These are phyloP conservation scores for Pseudogymnoascus verrucosus DNA, from an alignment of 2,329 filamentous ascomycete species.

Conservation along the genomic window DNA sequence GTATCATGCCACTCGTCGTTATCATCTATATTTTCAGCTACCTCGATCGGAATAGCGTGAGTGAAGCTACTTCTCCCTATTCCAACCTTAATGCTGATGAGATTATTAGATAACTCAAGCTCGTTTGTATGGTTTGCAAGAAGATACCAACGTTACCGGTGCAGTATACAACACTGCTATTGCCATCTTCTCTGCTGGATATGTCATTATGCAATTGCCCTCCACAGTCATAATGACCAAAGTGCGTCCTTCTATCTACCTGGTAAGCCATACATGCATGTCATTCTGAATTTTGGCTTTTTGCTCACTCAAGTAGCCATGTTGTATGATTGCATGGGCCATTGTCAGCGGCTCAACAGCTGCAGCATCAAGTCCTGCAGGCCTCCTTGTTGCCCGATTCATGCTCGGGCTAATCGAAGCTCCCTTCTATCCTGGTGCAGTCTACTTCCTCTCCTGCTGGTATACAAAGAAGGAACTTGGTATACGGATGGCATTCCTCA, in stretches of 20 bases:
- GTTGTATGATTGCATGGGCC: slow-evolving; percentile 26
- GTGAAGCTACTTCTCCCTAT: background rate
- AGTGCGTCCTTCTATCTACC: background rate
- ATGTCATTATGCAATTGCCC: slow-evolving; percentile 43
- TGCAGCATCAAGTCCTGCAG: slow-evolving; percentile 27
- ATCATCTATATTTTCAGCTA: slow-evolving; percentile 37
- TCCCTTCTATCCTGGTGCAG: slow-evolving; percentile 26
- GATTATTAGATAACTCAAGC: background rate
- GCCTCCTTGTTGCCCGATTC: slow-evolving; percentile 30
- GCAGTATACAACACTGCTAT: background rate
- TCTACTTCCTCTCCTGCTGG: slow-evolving; percentile 33
- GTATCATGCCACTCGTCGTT: slow-evolving; percentile 35
- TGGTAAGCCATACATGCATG: background rate
- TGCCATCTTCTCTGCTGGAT: slow-evolving; percentile 33
- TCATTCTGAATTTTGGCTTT: background rate
- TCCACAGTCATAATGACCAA: slow-evolving; percentile 42
- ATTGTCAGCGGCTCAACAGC: slow-evolving; percentile 29
- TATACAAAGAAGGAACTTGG: slow-evolving; percentile 34
- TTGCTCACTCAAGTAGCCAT: background rate
- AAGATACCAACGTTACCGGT: background rate
- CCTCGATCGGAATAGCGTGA: slow-evolving; percentile 29
- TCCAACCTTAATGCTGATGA: background rate
- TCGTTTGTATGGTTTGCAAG: background rate
- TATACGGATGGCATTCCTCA: slow-evolving; percentile 29
- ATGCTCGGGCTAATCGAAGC: slow-evolving; percentile 24